phyloP scores from a whole-genome alignment of 2,329 filamentous ascomycete genomes.

The Colletotrichum euphorbiae region DNA sequence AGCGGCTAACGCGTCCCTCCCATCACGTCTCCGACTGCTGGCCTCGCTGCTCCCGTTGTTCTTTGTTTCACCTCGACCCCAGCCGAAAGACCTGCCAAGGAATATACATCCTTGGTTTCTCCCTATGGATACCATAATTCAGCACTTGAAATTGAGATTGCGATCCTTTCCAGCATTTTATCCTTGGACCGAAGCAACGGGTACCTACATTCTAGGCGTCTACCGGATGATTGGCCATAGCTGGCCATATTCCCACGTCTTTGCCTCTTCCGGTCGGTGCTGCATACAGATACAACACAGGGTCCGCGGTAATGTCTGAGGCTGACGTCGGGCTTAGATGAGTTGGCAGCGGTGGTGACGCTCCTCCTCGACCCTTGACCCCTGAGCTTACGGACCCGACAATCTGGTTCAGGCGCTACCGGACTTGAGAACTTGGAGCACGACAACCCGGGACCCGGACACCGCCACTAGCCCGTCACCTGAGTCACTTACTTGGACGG shows the following conservation, averaged over 20 bases:
- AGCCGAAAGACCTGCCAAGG: not conserved
- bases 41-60: not conserved
- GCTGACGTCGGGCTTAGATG: constrained; percentile 37
- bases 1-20: constrained; percentile 8
- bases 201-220: not conserved
- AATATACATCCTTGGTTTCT: not conserved
- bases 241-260: constrained; percentile 17
- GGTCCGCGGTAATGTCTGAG: constrained; percentile 33
- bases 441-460: too few relatives aligned
- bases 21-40: not conserved
- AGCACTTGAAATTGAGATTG: constrained; percentile 5
- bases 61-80: constrained; percentile 15
- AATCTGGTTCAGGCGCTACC: constrained; percentile 36
- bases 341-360: constrained; percentile 30
- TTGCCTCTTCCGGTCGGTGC: constrained; percentile 34
- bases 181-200: constrained; percentile 21
- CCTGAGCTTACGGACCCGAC: constrained; percentile 35
- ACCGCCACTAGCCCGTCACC: constrained; percentile 31
- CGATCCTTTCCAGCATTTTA: constrained; percentile 23
- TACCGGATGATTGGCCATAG: constrained; percentile 28
- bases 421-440: constrained; percentile 13
- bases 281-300: constrained; percentile 30
- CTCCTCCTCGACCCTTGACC: constrained; percentile 35
- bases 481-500: constrained; percentile 28
- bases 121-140: not conserved